Conservation (phyloP, 495 filamentous ascomycete species). For the Hyaloscypha hepaticicola region DNA sequence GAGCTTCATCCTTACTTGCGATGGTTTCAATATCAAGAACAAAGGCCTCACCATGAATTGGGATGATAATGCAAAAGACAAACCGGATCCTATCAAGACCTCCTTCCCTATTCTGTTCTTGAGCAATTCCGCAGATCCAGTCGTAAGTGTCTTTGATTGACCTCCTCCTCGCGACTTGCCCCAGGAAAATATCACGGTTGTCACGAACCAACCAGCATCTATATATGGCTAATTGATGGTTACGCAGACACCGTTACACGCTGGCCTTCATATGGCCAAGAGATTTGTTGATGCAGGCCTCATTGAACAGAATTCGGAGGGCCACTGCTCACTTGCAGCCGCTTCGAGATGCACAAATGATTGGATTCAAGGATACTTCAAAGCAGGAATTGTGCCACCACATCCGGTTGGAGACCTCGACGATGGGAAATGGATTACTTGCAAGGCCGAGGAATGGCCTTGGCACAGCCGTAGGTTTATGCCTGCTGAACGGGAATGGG, state of each 20-base stretch:
- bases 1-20: slow-evolving; percentile 41
- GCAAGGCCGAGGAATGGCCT: slow-evolving; percentile 36
- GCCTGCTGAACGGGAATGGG: slow-evolving; percentile 8
- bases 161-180: not conserved
- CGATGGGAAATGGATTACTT: slow-evolving; percentile 41
- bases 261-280: slow-evolving; percentile 52
- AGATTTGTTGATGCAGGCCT: slow-evolving; percentile 46
- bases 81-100: slow-evolving; percentile 41
- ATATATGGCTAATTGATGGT: not conserved
- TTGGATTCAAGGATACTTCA: slow-evolving; percentile 40
- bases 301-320: slow-evolving; percentile 43
- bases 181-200: not conserved
- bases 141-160: slow-evolving; percentile 25
- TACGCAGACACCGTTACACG: slow-evolving; percentile 43
- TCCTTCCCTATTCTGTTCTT: slow-evolving; percentile 60
- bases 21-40: slow-evolving; percentile 41
- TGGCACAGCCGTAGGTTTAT: not conserved
- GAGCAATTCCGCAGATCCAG: slow-evolving; percentile 58
- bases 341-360: slow-evolving; percentile 41
- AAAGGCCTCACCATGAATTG: slow-evolving; percentile 40
- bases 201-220: not conserved
- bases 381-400: slow-evolving; percentile 41
- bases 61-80: slow-evolving; percentile 34
- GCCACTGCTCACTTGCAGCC: slow-evolving; percentile 44
- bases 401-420: slow-evolving; percentile 32